Evolutionary conservation across 2,329 filamentous ascomycete genomes (phyloP), one percentile per base, ranked within the genome.

Genomic region (Fusarium haematococcum): DNA sequence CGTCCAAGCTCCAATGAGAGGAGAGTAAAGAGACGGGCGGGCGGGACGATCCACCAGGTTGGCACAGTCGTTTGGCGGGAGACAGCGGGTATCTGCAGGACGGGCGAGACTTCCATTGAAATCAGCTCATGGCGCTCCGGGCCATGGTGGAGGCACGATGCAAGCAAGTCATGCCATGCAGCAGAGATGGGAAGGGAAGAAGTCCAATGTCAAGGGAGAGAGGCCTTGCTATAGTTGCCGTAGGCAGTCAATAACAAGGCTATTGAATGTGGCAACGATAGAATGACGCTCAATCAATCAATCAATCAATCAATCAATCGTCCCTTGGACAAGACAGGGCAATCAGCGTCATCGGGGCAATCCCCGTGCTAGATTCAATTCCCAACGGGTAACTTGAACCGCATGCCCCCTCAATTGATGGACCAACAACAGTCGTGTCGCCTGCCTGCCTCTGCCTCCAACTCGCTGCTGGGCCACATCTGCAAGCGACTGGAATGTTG

Each of bases 151-250:
- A 68, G 68, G 67, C 58, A 41, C 27, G 63, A 69, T 68, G 69
- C 73, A 79, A 74, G 66, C 59, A 78, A 73, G 75, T 75, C 72
- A 77, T 79, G 70, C 65, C 70, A 71, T 78, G 70, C 74, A 74
- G 67, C 45, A 75, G 58, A 70, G 58, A 63, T 32, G 18, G 27
- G 56, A 37, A 43, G 41, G 41, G 41, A 43, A 65, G 27, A 41
- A 25, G 32, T 20, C 20, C 20, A 32, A n/a, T 35, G 8, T 32
- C 10, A 32, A 27, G 25, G 27, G 48, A 32, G 33, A 41, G 32
- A 20, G 3, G 39, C 30, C 27, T 14, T 52, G 48, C 18, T 25
- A n/a, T 35, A 39, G 33, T 61, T 41, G 33, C 23, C 33, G 61
- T 32, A 20, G 25, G 59, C 32, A 27, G 45, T 72, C 48, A 50